Conservation (phyloP, 768 basidiomycete species). For the Mrakia frigida region DNA sequence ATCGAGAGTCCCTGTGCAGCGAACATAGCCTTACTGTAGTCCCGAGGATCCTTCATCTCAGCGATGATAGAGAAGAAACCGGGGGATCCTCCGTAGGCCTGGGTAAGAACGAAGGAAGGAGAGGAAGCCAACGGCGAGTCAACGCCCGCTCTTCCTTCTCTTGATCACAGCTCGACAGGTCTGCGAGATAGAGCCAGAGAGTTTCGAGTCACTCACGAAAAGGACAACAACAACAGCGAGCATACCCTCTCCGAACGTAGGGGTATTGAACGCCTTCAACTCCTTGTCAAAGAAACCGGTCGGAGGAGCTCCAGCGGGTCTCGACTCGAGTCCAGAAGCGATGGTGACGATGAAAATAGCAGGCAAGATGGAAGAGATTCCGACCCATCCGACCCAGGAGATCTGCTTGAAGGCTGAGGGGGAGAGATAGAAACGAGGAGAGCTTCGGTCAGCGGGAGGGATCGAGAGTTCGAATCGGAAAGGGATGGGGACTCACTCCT, state of each 20-base stretch:
- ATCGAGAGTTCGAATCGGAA: neutral
- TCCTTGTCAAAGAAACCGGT: slow-evolving; percentile 35
- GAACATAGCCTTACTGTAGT: slow-evolving; percentile 42
- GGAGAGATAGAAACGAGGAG: neutral
- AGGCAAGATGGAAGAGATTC: slow-evolving; percentile 33
- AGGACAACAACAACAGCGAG: slow-evolving; percentile 42
- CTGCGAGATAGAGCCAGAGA: no score
- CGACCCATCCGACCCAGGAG: slow-evolving; percentile 40
- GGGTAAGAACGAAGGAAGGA: neutral
- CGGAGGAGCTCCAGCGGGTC: slow-evolving; percentile 39
- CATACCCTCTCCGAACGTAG: slow-evolving; percentile 40
- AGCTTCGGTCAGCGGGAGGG: neutral
- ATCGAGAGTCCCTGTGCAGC: slow-evolving; percentile 39
- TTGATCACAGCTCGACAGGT: no score
- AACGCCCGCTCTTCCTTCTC: neutral
- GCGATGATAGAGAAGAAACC: slow-evolving; percentile 38
- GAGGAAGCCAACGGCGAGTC: no score
- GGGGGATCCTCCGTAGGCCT: slow-evolving; percentile 37
- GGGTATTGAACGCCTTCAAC: slow-evolving; percentile 34
- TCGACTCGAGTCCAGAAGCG: slow-evolving; percentile 32
- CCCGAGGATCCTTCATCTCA: slow-evolving; percentile 44
- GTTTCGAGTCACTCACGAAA: slow-evolving; percentile 34
- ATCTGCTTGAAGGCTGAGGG: slow-evolving; percentile 39
- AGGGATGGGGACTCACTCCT: neutral
- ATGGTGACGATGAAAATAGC: slow-evolving; percentile 29